These are phyloP conservation scores for Aureobasidium sp. DNA, from an alignment of 2,329 filamentous ascomycete genomes.

Conservation along the genomic window DNA sequence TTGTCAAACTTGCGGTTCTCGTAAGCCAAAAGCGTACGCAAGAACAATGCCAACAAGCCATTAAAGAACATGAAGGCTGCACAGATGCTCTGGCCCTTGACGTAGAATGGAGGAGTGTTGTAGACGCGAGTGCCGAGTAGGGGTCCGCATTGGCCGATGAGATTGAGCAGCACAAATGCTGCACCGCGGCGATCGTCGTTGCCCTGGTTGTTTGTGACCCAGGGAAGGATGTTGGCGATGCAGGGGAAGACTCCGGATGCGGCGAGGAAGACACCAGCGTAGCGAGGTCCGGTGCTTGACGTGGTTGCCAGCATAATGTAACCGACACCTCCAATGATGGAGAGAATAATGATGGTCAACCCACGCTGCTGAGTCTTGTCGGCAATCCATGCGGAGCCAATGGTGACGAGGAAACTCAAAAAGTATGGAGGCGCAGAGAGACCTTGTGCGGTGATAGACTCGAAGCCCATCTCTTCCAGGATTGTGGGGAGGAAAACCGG, in stretches of 20 bases:
- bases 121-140: constrained; percentile 49
- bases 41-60: constrained; percentile 44
- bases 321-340: constrained; percentile 52
- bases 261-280: constrained; percentile 31
- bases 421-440: constrained; percentile 67
- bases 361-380: constrained; percentile 60
- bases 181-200: constrained; percentile 19
- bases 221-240: constrained; percentile 22
- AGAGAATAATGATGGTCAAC: constrained; percentile 50
- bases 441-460: constrained; percentile 60
- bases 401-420: constrained; percentile 56
- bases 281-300: constrained; percentile 43
- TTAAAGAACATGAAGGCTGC: constrained; percentile 56
- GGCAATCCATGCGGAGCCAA: constrained; percentile 55
- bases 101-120: constrained; percentile 44
- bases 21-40: constrained; percentile 48
- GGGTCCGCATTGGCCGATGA: constrained; percentile 75
- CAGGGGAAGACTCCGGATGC: constrained; percentile 24
- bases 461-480: constrained; percentile 57
- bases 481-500: constrained; percentile 40
- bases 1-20: constrained; percentile 55
- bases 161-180: constrained; percentile 41
- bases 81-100: constrained; percentile 53
- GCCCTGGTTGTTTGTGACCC: constrained; percentile 25
- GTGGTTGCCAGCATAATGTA: constrained; percentile 59